Conservation (phyloP, 768 basidiomycete genomes). For the Hericium alpestre region DNA sequence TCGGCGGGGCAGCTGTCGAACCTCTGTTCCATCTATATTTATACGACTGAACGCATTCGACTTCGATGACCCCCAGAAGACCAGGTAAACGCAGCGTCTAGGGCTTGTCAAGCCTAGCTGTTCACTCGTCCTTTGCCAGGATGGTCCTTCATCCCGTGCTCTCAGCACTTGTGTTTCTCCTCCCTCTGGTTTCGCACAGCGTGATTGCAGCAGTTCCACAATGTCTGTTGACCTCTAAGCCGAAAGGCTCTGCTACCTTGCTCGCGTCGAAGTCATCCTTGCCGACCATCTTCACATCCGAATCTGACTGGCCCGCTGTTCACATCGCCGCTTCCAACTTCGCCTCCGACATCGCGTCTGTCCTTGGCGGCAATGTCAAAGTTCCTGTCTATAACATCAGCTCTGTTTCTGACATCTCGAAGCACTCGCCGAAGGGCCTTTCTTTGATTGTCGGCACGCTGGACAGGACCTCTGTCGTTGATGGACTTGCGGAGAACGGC, state of each 20-base stretch:
- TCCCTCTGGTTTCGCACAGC: background rate
- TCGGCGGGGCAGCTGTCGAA: too few species aligned
- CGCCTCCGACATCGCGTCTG: background rate
- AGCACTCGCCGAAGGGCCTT: background rate
- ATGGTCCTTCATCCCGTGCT: background rate
- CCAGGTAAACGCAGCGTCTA: too few species aligned
- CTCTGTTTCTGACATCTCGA: background rate
- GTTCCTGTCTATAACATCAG: background rate
- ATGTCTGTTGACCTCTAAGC: background rate
- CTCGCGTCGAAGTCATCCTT: constrained; percentile 5
- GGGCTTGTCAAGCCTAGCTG: too few species aligned
- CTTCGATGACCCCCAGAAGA: too few species aligned
- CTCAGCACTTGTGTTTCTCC: background rate
- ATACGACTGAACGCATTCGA: too few species aligned
- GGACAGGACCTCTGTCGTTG: background rate
- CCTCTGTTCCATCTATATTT: too few species aligned
- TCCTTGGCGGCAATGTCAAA: background rate
- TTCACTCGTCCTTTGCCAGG: background rate
- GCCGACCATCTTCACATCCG: background rate
- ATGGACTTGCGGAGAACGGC: background rate
- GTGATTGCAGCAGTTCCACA: background rate
- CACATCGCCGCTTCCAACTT: background rate
- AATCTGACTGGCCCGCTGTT: background rate
- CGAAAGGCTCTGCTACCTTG: background rate
- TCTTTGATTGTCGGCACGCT: background rate